Evolutionary conservation across 2,329 filamentous ascomycete genomes (phyloP), one percentile per base, ranked within the genome.

Genomic region (Pseudopithomyces maydicus): DNA sequence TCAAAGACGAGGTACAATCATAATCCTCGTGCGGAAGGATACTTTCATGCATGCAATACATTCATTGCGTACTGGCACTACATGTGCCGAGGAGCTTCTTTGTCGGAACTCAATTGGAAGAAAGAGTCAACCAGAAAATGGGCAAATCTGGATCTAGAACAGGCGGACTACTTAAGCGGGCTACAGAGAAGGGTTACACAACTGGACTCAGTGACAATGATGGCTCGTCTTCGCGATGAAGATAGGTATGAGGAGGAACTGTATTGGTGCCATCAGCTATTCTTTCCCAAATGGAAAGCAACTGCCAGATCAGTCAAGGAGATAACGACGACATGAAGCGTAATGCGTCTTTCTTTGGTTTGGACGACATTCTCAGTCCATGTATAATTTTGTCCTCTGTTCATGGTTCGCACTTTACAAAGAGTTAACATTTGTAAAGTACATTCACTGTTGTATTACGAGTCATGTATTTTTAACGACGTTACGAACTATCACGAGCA

Each of bases 231-330:
- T 4, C 32, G 49, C 14, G 33, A 33, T 15, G 26, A 51, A 14
- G 32, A 57, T 43, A 32, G 49, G 19, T 61, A 56, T 43, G 58
- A 61, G 46, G 29, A 22, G 20, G 46, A 50, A 15, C 32, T 54
- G 29, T 61, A 61, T 38, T 61, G 57, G 53, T 55, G 45, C 33
- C 58, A 61, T 46, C 58, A 61, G 41, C 14, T 61, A 14, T 61
- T 59, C 51, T 48, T 51, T 15, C 43, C 54, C 22, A 43, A 49
- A 6, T 61, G 58, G 58, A 55, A 54, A n/a, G 39, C 52, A 29
- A 41, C 29, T 4, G 43, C 43, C 20, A 45, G 23, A 17, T n/a
- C 26, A 45, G 43, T 45, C 5, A 29, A 29, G 26, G 26, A 29
- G 8, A 29, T 29, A 29, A 29, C 26, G 26, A 29, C 26, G 26